phyloP scores from a whole-genome alignment of 345 rosid genomes.

The Geranium rotundifolium region DNA sequence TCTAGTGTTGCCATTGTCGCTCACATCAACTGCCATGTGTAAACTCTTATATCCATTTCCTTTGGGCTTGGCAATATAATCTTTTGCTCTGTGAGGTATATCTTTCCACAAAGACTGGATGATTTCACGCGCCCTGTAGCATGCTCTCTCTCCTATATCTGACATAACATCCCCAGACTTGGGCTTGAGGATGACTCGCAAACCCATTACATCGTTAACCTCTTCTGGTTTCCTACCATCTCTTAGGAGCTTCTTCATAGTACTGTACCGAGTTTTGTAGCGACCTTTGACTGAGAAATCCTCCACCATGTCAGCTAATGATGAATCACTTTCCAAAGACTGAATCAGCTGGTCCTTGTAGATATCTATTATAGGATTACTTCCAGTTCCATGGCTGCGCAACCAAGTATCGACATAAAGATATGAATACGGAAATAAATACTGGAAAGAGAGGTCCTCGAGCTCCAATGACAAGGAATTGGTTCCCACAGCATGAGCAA shows the following conservation, averaged over 20 bases:
- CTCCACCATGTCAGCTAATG: constrained; percentile 43
- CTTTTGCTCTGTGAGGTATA: constrained; percentile 70
- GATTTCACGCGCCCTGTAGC: constrained; percentile 60
- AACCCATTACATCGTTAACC: constrained; percentile 75
- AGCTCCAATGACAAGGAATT: constrained; percentile 61
- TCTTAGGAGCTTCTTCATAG: constrained; percentile 88
- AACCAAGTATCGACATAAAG: constrained; percentile 78
- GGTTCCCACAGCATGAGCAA: constrained; percentile 78
- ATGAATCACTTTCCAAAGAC: constrained; percentile 41
- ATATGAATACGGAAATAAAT: constrained; percentile 75
- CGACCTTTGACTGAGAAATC: constrained; percentile 61
- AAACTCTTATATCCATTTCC: constrained; percentile 77
- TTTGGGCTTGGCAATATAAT: constrained; percentile 74
- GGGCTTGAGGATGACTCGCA: constrained; percentile 64
- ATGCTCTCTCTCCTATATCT: constrained; percentile 46
- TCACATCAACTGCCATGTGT: constrained; percentile 90
- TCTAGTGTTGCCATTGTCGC: constrained; percentile 41
- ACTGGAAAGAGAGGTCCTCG: constrained; percentile 73
- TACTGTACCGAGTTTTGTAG: constrained; percentile 77
- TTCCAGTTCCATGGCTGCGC: constrained; percentile 49
- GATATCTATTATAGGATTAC: constrained; percentile 46
- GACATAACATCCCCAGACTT: constrained; percentile 19
- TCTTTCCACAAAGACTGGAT: constrained; percentile 67
- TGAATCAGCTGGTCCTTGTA: constrained; percentile 55
- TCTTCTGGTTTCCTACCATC: constrained; percentile 82